Base-by-base conservation (phyloP, 2,329 filamentous ascomycete genomes). In the Sarocladiaceae sp. region DNA sequence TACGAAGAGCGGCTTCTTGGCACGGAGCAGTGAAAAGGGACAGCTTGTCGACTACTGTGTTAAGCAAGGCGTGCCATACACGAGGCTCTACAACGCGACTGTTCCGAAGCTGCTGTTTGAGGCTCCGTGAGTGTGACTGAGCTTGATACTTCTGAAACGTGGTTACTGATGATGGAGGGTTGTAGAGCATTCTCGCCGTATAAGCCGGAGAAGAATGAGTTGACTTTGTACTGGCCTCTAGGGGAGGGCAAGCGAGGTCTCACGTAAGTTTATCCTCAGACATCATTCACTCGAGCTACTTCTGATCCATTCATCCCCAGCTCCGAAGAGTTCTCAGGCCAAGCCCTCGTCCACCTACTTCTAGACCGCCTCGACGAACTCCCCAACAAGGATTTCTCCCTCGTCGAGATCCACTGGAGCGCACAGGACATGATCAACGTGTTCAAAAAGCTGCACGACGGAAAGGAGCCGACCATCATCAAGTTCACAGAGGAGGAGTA, bases 381-480 rank as follows among this genome's bases (percentile, higher is more conserved):
- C 19, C 34, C 34, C n/a, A 26, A 23, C 20, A 39, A 19, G n/a
- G 23, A 19, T 21, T 26, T 39, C 11, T 39, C 34, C 11, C 34
- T 39, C 11, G 34, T 39, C 9, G 34, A 39, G n/a, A 39, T 39
- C 19, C n/a, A 7, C 11, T 39, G 23, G 20, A 39, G 34, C 21
- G 34, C 34, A 9, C 34, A 39, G n/a, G 34, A 39, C 9, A 19
- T 39, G 12, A 39, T 39, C 20, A 11, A 19, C 19, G 12, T 39
- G 4, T 39, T 39, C 34, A 39, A 6, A 26, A 39, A 39, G 34
- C 34, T 39, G n/a, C 34, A 39, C n/a, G 18, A 39, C 34, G 34
- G 34, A 3, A 10, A 39, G 20, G 34, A 39, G 10, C 34, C 34
- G 5, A 39, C 34, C 11, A 39, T 39, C 18, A 19, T 39, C 19